Base-by-base conservation (phyloP, 305 asterid species). In the Nicotiana rustica region DNA sequence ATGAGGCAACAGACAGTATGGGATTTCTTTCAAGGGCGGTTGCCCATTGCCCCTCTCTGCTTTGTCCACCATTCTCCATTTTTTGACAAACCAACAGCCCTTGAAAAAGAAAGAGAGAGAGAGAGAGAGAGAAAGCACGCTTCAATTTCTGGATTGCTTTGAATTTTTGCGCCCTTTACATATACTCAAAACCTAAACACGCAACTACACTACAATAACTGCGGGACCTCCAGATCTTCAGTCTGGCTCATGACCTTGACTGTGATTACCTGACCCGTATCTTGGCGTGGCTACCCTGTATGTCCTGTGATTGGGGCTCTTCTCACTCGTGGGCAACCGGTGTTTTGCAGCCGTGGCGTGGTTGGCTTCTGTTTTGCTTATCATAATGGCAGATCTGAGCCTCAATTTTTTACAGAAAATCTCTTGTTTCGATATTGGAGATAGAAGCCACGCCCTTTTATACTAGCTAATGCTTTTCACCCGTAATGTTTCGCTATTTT, bases 11-110 rank as follows among this genome's bases (percentile, higher is more conserved):
- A 79, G 31, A 41, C 47, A 41, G 61, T 36, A 25, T 10, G 82
- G 80, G 82, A 57, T 84, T 66, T 61, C 61, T 41, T 25, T 8
- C 3, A 78, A 83, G 89, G 88, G 84, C 81, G 86, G 89, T 25
- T 25, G 25, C 25, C 25, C 25, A 25, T 82, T 86, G 84, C 84
- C 84, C 82, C 84, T 84, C 83, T 83, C 77, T 85, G 79, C 75
- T 52, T 55, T 8, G 10, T 41, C 49, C 8, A 41, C 8, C 10
- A 41, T 41, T 41, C 10, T 41, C 49, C 9, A 25, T 2, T 41
- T 7, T 41, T 41, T 2, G 8, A 41, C 49, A 41, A 41, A 41
- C 49, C 49, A 41, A 41, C 49, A 41, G 49, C 49, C 49, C 49
- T 41, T 41, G 25, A 25, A 25, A 25, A 25, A 25, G 25, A 8